Evolutionary conservation across 345 rosid genomes (phyloP), one percentile per base, ranked within the genome.

Genomic region (Carallia brachiata): DNA sequence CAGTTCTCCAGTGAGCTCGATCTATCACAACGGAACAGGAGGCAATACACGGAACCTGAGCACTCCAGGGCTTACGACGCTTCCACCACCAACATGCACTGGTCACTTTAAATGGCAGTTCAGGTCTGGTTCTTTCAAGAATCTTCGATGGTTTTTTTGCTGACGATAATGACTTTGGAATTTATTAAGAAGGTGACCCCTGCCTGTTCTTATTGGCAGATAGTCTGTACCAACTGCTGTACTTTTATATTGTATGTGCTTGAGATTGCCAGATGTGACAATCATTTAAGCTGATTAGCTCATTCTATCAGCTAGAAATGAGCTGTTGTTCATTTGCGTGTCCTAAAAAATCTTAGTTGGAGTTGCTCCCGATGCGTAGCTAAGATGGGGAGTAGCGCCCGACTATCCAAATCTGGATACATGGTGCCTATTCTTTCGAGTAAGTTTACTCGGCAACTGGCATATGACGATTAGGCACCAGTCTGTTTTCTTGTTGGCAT

Each of bases 41-140:
- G 83, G 66, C 89, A 86, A 62, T 82, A 82, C 66, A 69, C 80
- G 84, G 92, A 88, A 56, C 77, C 70, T 18, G 88, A 89, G 61
- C 84, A 79, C 67, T 40, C 92, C 55, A 81, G 89, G 69, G 85
- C 75, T 7, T 87, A 84, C 52, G 87, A 84, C 65, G 63, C 81
- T 73, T 81, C 96, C 55, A 73, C 84, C 61, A 86, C 81, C 79
- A 87, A 86, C 61, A 82, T 75, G 74, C 80, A 92, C 76, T 90
- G 96, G 93, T 85, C 92, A 28, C 96, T 87, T 36, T 90, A 75
- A 80, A 62, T 70, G 58, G 53, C 48, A 7, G 6, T 6, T 16
- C 48, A 19, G 18, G 17, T 15, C 19, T 52, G 31, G 61, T 31
- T 66, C 6, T 32, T 64, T 1, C 8, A 19, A 4, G 17, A 28